A percentile compares a stretch with the other conserved stretches of the same genome.
phyloP scores from a whole-genome alignment of 179 eudicot species.

The Beta lomatogona region DNA sequence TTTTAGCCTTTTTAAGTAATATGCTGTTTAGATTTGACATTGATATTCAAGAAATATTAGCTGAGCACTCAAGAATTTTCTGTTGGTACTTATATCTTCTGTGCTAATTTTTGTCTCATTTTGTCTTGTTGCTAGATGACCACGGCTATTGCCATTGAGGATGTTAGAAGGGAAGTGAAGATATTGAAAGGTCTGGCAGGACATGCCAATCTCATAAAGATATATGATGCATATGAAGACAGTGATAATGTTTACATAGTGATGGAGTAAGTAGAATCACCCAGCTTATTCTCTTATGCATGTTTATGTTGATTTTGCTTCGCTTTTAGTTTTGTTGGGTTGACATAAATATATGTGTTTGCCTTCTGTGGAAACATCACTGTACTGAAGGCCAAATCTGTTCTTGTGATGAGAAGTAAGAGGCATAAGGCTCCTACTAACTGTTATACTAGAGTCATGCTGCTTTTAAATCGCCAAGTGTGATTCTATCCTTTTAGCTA shows the following conservation, averaged over 20 bases:
- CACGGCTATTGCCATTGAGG: conserved; percentile 78
- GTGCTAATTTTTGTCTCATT: too few species aligned
- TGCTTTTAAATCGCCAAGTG: background rate
- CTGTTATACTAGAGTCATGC: background rate
- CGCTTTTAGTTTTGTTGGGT: conserved; percentile 13
- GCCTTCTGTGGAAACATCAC: background rate
- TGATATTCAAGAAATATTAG: too few species aligned
- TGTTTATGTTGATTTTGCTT: background rate
- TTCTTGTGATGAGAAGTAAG: background rate
- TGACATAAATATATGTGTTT: background rate
- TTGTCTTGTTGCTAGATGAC: conserved; percentile 52
- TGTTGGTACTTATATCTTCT: too few species aligned
- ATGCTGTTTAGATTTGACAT: too few species aligned
- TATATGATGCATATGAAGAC: conserved; percentile 73
- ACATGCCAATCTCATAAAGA: conserved; percentile 62
- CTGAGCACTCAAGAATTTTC: too few species aligned
- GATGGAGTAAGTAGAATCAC: conserved; percentile 59
- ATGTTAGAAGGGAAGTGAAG: conserved; percentile 80
- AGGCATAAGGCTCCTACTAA: background rate
- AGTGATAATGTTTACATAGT: conserved; percentile 72
- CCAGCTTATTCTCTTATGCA: background rate
- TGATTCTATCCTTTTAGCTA: background rate
- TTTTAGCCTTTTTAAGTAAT: too few species aligned
- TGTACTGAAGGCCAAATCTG: background rate
- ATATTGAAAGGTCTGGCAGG: conserved; percentile 67